Base-by-base conservation (phyloP, 1,139 yeast species). In the Kurtzmaniella quercitrusa region DNA sequence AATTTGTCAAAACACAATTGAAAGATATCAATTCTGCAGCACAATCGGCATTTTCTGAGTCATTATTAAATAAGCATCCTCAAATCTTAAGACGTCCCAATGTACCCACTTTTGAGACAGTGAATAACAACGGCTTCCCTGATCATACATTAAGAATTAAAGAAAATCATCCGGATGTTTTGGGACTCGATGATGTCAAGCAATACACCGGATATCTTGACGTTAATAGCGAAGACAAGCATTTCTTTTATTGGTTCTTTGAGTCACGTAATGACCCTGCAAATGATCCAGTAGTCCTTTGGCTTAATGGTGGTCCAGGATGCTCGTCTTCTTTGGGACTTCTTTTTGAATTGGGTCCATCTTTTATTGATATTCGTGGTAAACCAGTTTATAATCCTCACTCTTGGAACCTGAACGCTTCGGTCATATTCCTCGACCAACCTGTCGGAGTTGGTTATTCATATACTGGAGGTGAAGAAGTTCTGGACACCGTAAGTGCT, bases 241-340 rank as follows among this genome's bases (percentile, higher is more conserved):
- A 87, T 63, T 82, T 84, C 57, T 87, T 87, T 63, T 87, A 82
- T 62, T 87, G 95, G 95, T 82, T 84, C 56, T 88, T 89, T 57
- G 96, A 88, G 63, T 83, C 94, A 44, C 81, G 97, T 69, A 86
- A 85, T 58, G 95, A 88, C 65, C 96, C 96, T 17, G 68, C 69
- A 50, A 88, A 75, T 48, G 96, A 88, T 61, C 96, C 96, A 7
- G 72, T 88, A 39, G 77, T 89, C 42, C 71, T 89, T 53, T 89
- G 96, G 96, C 74, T 88, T 56, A 88, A 88, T 56, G 95, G 95
- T 54, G 95, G 95, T 17, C 95, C 95, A 38, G 96, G 96, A 9
- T 88, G 96, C 63, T 85, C 95, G 11, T 85, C 95, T 3, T 67
- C 88, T 63, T 87, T 95, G 23, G 97, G 96, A n/a, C 73, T 88